Evolutionary conservation across 2,329 filamentous ascomycete genomes (phyloP), one percentile per base, ranked within the genome.

Genomic region (Phialocephala subalpina): DNA sequence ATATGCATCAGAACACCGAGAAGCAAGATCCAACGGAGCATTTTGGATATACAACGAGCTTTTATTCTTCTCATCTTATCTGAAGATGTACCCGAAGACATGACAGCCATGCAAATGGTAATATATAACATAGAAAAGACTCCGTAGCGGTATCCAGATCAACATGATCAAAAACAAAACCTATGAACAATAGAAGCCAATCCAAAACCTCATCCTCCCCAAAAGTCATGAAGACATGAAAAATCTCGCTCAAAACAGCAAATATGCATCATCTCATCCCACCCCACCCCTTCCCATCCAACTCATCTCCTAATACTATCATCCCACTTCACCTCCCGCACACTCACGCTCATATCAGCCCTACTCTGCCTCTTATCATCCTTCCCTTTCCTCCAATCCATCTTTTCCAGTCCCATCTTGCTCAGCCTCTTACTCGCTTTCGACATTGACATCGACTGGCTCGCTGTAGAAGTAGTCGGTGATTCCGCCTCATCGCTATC

Each of bases 371-470:
- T 61, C 60, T 67, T 66, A 4, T 63, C 60, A 8, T 70, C 67
- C 59, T 60, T 62, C 22, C 72, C 69, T 55, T 68, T 71, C 59
- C 66, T 45, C 73, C 73, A 70, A 64, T 76, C 66, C 74, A 73
- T 69, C 67, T 69, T 66, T 22, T 70, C 69, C 16, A 73, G 56
- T 12, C 63, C 69, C 69, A 74, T 69, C 60, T 60, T 72, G 52
- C 71, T 73, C 62, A 73, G 18, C 25, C 71, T 55, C 58, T 61
- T 71, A 38, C 63, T 70, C 20, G 38, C 22, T 60, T 71, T 72
- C 35, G 35, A 58, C 35, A 67, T 70, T n/a, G 49, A 22, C 57
- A 70, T 72, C 25, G 33, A 55, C 27, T 65, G 68, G 63, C 56
- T 65, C 18, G 36, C 45, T 14, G 57, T 63, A 12, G 67, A 64